Percentiles rank a stretch among this genome's conserved stretches.
Conservation (phyloP, 2,329 filamentous ascomycete species). For the Calonectria hawksworthii region DNA sequence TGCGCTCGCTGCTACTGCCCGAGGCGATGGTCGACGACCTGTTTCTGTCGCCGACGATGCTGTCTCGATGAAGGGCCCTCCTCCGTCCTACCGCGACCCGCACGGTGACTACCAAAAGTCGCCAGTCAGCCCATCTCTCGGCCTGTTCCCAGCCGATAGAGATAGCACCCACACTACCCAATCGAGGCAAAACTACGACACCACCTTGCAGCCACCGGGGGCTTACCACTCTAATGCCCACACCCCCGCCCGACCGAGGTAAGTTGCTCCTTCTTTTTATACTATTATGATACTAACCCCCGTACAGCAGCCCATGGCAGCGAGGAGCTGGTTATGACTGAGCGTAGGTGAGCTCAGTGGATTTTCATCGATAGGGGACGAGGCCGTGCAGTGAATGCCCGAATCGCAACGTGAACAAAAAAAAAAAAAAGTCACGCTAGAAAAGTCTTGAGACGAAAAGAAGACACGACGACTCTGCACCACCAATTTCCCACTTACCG, state of each 20-base stretch:
- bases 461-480: neutral
- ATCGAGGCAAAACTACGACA: neutral
- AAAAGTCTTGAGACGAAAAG: neutral
- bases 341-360: neutral
- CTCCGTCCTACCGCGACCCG: neutral
- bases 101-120: neutral
- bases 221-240: neutral
- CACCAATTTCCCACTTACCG: neutral
- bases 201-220: neutral
- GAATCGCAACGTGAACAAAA: neutral
- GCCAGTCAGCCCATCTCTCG: neutral
- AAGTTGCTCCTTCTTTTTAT: neutral
- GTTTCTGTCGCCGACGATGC: neutral
- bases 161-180: neutral
- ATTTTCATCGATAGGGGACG: neutral
- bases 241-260: neutral
- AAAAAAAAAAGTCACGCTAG: neutral
- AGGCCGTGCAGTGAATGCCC: neutral
- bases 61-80: neutral
- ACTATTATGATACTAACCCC: neutral
- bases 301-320: neutral
- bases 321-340: slow-evolving; percentile 1
- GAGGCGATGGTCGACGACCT: slow-evolving; percentile 70
- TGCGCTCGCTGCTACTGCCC: slow-evolving; percentile 89
- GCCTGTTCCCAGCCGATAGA: neutral